Evolutionary conservation across 441 rosid species (phyloP).

Genomic region (Monsonia emarginata): DNA sequence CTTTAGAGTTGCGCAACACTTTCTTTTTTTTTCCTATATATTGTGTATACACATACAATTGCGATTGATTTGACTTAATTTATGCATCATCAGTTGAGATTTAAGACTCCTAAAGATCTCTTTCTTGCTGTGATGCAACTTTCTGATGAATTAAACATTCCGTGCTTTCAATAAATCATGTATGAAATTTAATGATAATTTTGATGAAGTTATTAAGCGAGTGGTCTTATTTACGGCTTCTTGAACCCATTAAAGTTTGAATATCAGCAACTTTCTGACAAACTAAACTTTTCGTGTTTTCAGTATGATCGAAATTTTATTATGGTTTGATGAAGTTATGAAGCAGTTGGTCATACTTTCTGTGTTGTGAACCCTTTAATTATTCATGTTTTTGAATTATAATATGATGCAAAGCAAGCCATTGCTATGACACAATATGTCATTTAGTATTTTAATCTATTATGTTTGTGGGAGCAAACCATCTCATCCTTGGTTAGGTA

Average conservation of each 20-base stretch:
- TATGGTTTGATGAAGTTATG: not conserved
- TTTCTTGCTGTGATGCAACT: not conserved
- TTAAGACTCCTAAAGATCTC: slow-evolving; percentile 6
- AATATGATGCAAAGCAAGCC: not conserved
- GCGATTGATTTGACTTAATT: slow-evolving; percentile 4
- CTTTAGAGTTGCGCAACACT: slow-evolving; percentile 9
- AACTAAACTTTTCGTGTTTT: not conserved
- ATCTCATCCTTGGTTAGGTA: not conserved
- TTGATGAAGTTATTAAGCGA: not conserved
- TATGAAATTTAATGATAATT: not conserved
- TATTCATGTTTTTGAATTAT: not conserved
- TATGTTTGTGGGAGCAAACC: too few species aligned
- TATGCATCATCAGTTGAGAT: slow-evolving; percentile 5
- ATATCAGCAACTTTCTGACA: not conserved
- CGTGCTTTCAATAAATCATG: not conserved
- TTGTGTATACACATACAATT: not conserved
- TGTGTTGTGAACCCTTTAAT: not conserved
- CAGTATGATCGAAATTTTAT: not conserved
- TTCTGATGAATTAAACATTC: not conserved
- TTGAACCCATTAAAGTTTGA: not conserved
- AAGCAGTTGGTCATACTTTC: not conserved
- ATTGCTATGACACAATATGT: too few species aligned
- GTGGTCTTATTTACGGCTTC: not conserved
- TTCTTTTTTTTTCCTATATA: slow-evolving; percentile 11
- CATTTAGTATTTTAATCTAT: too few species aligned